These are phyloP conservation scores for Aquanectria penicillioides DNA, from an alignment of 2,329 filamentous ascomycete genomes.

Conservation along the genomic window DNA sequence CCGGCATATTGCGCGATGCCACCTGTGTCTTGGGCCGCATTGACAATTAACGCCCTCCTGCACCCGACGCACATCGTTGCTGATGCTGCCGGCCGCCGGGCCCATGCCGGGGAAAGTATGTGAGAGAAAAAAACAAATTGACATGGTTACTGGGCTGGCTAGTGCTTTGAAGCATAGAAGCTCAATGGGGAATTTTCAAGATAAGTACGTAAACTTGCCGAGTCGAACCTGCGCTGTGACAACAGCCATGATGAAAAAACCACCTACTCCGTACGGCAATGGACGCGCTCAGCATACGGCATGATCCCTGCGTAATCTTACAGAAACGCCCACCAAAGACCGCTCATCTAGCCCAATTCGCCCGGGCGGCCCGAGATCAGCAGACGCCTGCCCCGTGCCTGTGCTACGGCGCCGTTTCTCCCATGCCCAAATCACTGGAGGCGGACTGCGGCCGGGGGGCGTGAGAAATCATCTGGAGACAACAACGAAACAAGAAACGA, in stretches of 20 bases:
- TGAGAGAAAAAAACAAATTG: neutral
- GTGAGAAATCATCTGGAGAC: slow-evolving; percentile 17
- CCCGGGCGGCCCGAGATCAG: slow-evolving; percentile 13
- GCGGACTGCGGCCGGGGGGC: slow-evolving; percentile 2
- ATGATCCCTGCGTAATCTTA: slow-evolving; percentile 4
- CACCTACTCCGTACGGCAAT: neutral
- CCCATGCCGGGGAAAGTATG: slow-evolving; percentile 10
- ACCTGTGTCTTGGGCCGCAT: slow-evolving; percentile 16
- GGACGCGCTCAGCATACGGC: neutral
- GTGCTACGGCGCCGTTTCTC: neutral
- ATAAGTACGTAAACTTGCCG: slow-evolving; percentile 2
- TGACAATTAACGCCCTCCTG: slow-evolving; percentile 20
- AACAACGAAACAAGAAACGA: slow-evolving; percentile 9
- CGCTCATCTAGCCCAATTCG: slow-evolving; percentile 2
- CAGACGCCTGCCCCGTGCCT: neutral
- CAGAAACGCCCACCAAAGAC: slow-evolving; percentile 8
- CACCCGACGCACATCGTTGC: slow-evolving; percentile 17
- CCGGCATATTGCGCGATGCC: slow-evolving; percentile 15
- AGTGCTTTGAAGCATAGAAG: neutral
- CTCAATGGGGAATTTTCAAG: neutral
- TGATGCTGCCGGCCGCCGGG: slow-evolving; percentile 19
- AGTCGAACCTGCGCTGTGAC: neutral
- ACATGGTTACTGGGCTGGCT: neutral
- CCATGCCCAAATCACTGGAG: neutral
- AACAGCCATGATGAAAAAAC: slow-evolving; percentile 1